phyloP scores from a whole-genome alignment of 1,139 yeast genomes.

The Arxiozyma bovina region DNA sequence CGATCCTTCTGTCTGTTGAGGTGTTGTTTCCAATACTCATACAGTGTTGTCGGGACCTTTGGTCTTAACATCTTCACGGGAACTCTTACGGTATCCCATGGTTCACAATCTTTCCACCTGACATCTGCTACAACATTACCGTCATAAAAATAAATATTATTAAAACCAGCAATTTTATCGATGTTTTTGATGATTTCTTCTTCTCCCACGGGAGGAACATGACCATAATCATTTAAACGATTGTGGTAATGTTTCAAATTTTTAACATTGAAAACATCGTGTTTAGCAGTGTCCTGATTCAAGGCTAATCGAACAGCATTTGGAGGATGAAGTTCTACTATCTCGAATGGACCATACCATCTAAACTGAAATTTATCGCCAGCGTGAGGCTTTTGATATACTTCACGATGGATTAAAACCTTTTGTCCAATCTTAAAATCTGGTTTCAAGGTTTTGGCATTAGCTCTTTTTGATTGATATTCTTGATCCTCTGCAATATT shows the following conservation, averaged over 20 bases:
- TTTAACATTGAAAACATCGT: neutral
- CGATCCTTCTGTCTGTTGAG: neutral
- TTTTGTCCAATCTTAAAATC: neutral
- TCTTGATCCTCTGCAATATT: neutral
- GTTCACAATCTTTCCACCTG: too few relatives aligned
- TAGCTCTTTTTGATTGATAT: neutral
- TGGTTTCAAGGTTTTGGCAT: neutral
- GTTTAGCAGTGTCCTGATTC: neutral
- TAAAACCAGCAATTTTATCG: too few relatives aligned
- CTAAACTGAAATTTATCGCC: neutral
- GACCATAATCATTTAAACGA: neutral
- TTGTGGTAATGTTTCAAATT: neutral
- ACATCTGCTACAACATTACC: too few relatives aligned
- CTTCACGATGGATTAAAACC: neutral
- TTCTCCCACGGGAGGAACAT: neutral
- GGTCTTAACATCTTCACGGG: neutral
- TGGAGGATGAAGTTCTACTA: neutral
- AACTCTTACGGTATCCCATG: neutral
- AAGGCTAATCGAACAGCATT: neutral
- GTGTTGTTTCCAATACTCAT: neutral
- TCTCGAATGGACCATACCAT: neutral
- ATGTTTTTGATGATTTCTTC: too few relatives aligned
- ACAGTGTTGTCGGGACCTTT: neutral
- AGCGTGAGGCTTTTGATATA: neutral
- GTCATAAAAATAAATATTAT: too few relatives aligned